phyloP scores from a whole-genome alignment of 306 rosid species.

The Vicia villosa region DNA sequence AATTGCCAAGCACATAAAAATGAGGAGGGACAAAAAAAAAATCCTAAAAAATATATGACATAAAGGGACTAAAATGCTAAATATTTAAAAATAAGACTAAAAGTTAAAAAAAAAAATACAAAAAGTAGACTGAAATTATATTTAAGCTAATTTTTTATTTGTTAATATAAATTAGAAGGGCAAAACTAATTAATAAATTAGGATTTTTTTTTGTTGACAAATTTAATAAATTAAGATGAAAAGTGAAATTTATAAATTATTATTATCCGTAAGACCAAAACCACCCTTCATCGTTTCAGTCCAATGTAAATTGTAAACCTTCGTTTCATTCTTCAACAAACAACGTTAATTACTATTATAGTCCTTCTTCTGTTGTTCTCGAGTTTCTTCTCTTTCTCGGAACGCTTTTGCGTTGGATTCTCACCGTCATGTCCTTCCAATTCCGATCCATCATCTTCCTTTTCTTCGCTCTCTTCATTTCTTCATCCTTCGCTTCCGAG shows the following conservation, averaged over 20 bases:
- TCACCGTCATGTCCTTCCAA: slow-evolving; percentile 66
- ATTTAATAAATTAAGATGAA: neutral
- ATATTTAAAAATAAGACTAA: too few species aligned
- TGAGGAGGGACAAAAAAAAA: too few species aligned
- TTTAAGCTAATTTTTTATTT: too few species aligned
- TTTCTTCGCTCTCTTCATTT: slow-evolving; percentile 34
- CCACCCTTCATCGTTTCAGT: slow-evolving; percentile 9
- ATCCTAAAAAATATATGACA: too few species aligned
- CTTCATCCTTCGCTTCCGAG: slow-evolving; percentile 65
- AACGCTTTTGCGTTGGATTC: slow-evolving; percentile 4
- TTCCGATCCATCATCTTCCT: slow-evolving; percentile 52
- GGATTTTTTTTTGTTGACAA: too few species aligned
- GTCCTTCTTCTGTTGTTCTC: neutral
- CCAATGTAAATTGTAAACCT: neutral
- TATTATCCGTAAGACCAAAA: neutral
- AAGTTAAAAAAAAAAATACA: too few species aligned
- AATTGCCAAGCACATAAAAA: too few species aligned
- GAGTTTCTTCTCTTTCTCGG: neutral
- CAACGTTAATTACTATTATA: slow-evolving; percentile 34
- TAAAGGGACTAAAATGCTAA: too few species aligned
- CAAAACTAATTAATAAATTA: too few species aligned
- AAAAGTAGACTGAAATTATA: too few species aligned
- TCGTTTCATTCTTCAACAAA: neutral
- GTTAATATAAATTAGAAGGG: too few species aligned
- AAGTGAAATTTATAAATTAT: neutral